Evolutionary conservation across 2,329 filamentous ascomycete genomes (phyloP).

Genomic region (Mycocentrospora acerina): DNA sequence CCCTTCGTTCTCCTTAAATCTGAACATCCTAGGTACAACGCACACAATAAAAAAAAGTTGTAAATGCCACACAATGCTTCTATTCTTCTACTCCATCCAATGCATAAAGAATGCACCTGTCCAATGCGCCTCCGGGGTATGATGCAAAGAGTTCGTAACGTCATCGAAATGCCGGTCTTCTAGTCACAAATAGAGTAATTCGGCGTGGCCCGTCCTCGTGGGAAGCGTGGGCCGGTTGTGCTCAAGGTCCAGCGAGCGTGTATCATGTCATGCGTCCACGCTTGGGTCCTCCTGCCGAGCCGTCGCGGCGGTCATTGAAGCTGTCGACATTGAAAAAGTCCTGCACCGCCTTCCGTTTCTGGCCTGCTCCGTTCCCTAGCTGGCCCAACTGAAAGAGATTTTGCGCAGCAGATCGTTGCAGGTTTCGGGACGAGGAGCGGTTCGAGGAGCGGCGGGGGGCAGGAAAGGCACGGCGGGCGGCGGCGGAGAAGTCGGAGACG

Average conservation of each 20-base stretch:
- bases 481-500: constrained; percentile 26
- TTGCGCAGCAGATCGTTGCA: constrained; percentile 35
- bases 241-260: not conserved
- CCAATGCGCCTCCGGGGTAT: constrained; percentile 21
- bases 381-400: constrained; percentile 43
- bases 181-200: not conserved
- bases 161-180: constrained; percentile 8
- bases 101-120: constrained; percentile 19
- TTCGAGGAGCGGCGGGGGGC: constrained; percentile 35
- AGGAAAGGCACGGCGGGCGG: constrained; percentile 35
- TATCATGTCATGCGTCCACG: constrained; percentile 40
- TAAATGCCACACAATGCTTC: constrained; percentile 29
- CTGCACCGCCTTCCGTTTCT: constrained; percentile 71
- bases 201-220: too few species aligned
- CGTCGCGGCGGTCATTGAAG: constrained; percentile 62
- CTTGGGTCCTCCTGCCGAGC: constrained; percentile 41
- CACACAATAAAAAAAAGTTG: too few species aligned
- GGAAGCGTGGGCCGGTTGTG: not conserved
- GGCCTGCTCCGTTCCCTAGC: constrained; percentile 65
- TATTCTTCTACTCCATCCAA: constrained; percentile 24
- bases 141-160: constrained; percentile 20
- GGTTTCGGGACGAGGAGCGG: constrained; percentile 38
- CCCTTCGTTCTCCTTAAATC: too few species aligned
- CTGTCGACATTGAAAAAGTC: constrained; percentile 75
- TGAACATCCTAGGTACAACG: too few species aligned